These are phyloP conservation scores for Diospyros lotus DNA, from an alignment of 148 eudicot species.

Conservation along the genomic window DNA sequence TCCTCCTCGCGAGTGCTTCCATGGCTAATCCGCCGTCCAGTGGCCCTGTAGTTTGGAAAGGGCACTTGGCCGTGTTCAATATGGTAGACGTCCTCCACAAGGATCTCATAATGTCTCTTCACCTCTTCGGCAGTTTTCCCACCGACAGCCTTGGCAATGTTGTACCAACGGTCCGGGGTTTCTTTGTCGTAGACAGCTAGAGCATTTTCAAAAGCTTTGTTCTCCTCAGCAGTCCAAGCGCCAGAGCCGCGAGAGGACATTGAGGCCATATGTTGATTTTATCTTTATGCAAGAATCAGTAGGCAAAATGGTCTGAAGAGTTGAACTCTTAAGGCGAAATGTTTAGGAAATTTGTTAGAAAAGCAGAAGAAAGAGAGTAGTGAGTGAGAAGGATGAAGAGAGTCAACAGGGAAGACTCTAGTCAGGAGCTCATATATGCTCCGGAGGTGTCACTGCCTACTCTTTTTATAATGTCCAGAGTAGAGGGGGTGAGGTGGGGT, in stretches of 20 bases:
- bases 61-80: slow-evolving; percentile 49
- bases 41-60: slow-evolving; percentile 36
- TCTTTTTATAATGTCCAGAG: slow-evolving; percentile 49
- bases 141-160: slow-evolving; percentile 45
- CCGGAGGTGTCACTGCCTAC: slow-evolving; percentile 30
- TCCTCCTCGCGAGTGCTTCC: slow-evolving; percentile 1
- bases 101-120: slow-evolving; percentile 42
- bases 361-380: slow-evolving; percentile 1
- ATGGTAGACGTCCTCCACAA: slow-evolving; percentile 35
- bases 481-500: slow-evolving; percentile 48
- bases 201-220: slow-evolving; percentile 48
- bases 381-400: neutral
- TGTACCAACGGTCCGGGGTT: slow-evolving; percentile 42
- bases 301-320: neutral
- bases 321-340: neutral
- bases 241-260: slow-evolving; percentile 34
- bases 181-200: slow-evolving; percentile 46
- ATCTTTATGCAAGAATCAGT: too few species aligned
- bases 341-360: neutral
- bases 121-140: slow-evolving; percentile 50
- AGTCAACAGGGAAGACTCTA: slow-evolving; percentile 3
- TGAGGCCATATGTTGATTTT: slow-evolving; percentile 28
- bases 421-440: slow-evolving; percentile 36
- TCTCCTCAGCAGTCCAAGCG: slow-evolving; percentile 47
- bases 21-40: slow-evolving; percentile 7